A percentile compares a stretch with the other conserved stretches of the same genome.
Evolutionary conservation across 306 rosid genomes (phyloP).

Genomic region (Cucumis cinereus): DNA sequence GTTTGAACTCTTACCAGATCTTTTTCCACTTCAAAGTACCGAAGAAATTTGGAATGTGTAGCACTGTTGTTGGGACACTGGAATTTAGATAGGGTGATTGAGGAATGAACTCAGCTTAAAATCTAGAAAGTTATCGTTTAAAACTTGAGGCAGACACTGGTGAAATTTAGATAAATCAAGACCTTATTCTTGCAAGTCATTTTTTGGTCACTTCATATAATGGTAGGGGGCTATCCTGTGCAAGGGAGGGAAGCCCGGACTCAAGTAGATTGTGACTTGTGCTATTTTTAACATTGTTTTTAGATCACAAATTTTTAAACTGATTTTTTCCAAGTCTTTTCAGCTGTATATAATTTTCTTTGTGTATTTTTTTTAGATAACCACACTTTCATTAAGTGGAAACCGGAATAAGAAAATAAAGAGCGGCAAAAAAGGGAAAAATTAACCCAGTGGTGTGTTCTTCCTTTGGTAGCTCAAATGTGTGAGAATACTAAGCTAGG

Average conservation of each 20-base stretch:
- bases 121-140: background rate
- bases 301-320: background rate
- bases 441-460: too few species aligned
- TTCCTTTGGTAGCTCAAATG: too few species aligned
- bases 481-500: background rate
- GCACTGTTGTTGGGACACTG: background rate
- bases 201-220: background rate
- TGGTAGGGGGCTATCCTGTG: background rate
- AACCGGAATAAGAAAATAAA: too few species aligned
- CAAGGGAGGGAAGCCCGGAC: background rate
- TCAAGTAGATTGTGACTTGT: background rate
- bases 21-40: background rate
- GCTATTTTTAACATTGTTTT: background rate
- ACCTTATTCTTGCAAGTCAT: background rate
- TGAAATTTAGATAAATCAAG: background rate
- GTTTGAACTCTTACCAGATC: background rate
- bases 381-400: background rate
- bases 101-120: background rate
- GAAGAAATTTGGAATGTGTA: background rate
- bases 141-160: background rate
- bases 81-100: background rate
- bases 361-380: background rate
- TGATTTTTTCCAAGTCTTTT: background rate
- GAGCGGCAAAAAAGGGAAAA: too few species aligned
- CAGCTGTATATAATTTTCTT: background rate